Base-by-base conservation (phyloP, 2,329 filamentous ascomycete species). In the Alternaria tenuissima region DNA sequence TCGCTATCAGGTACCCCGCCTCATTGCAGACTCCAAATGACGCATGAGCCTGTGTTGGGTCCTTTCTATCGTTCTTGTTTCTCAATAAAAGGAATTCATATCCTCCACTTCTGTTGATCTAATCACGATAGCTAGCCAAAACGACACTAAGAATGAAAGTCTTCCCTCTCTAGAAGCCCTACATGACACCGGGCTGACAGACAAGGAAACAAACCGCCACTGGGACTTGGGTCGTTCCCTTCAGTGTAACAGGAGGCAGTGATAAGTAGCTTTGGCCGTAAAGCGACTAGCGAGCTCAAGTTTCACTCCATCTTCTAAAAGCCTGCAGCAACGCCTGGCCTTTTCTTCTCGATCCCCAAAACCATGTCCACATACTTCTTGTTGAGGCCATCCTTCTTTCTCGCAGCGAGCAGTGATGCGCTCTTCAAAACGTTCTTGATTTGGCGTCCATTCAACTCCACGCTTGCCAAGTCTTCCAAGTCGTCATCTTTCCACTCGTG, bases 361-460 rank as follows among this genome's bases (percentile, higher is more conserved):
- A 79, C 78, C 44, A 65, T 74, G 60, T 69, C 66, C 20, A 70
- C 62, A 43, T 60, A 64, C 47, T 65, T 67, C 54, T 48, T 67
- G 18, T 46, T 49, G 38, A 73, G 57, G 36, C 52, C 53, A 53
- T 68, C 62, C 46, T 68, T 68, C 63, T 66, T 71, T 56, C 67
- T 61, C 43, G 63, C 57, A 16, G 62, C 63, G 51, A 75, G 58
- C 52, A 74, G 48, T 16, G 62, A 60, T 16, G 73, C 73, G 14
- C 64, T 70, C 55, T 73, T 76, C 3, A 74, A 56, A 22, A 73
- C 66, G 56, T 83, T 85, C 75, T 84, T 84, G 61, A 85, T 85
- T 74, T 85, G 81, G 32, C 82, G 74, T 4, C 83, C 82, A 47
- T 85, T 85, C 46, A 84, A 73, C 5, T 80, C 70, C 30, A 82